Evolutionary conservation across 345 rosid species (phyloP), one percentile per base, ranked within the genome.

Genomic region (Pseudoturritis turrita): DNA sequence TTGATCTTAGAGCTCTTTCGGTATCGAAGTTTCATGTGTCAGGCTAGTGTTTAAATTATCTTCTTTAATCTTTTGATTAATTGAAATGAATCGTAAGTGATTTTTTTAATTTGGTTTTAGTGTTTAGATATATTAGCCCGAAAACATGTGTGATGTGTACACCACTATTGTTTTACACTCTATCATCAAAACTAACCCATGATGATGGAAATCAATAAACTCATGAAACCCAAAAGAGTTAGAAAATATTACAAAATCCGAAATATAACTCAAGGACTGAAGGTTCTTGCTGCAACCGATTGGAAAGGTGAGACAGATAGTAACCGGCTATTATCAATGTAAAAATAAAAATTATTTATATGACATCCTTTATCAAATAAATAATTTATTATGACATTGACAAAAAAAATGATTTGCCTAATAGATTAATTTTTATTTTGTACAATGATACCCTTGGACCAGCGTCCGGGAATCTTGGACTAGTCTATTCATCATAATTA

Each of bases 11-110:
- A 68, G 74, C 73, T 74, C 40, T 40, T 74, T 67, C n/a, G 43
- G 77, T 44, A 74, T 74, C 78, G 78, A 74, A 74, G 78, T 67
- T 74, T 74, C 79, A 75, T 68, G 58, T 75, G 79, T 75, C 78
- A 74, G 73, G 10, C 68, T 67, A 50, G 31, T 21, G 39, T 74
- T 39, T 49, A n/a, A 17, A 25, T n/a, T 45, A 45, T 54, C 3
- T 54, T 44, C 26, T 44, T 46, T 2, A 46, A 46, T 23, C 41
- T 73, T 33, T 33, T 56, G 4, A 15, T 46, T 47, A 47, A 37
- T 6, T 54, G 29, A 33, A 39, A 72, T 22, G 13, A 14, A 15
- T 51, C 33, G 15, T 10, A 61, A 39, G 7, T 21, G 10, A 14
- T 3, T 13, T 6, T 10, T 4, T 46, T 28, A 2, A 2, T 4